Evolutionary conservation across 306 rosid species (phyloP).

Genomic region (Ceratonia siliqua): DNA sequence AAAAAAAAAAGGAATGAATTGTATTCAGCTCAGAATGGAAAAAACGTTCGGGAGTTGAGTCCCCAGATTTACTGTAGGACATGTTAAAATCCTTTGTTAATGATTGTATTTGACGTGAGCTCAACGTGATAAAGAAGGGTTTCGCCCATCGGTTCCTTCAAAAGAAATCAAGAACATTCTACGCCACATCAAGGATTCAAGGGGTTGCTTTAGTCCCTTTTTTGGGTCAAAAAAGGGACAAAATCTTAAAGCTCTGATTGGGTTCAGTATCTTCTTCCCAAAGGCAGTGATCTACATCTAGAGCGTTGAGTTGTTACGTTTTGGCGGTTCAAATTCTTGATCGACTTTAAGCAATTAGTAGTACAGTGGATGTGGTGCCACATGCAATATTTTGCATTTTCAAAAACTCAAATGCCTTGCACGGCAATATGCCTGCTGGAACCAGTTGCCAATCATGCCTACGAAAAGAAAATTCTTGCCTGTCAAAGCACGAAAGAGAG

Average conservation of each 20-base stretch:
- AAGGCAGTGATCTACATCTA: neutral
- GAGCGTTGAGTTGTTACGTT: slow-evolving; percentile 19
- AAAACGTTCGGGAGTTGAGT: neutral
- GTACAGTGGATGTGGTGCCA: neutral
- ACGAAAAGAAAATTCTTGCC: neutral
- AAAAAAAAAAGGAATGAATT: neutral
- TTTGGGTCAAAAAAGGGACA: neutral
- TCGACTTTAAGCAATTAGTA: neutral
- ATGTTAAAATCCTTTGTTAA: neutral
- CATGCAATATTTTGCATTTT: neutral
- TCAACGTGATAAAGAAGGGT: neutral
- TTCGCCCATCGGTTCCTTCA: neutral
- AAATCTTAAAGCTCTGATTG: too few relatives aligned
- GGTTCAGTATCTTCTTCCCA: neutral
- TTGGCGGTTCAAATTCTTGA: slow-evolving; percentile 16
- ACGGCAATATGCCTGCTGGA: slow-evolving; percentile 18
- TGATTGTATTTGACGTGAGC: neutral
- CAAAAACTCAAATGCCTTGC: slow-evolving; percentile 11
- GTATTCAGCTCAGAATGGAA: neutral
- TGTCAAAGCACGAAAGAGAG: neutral
- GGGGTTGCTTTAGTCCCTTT: too few relatives aligned
- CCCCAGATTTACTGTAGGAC: neutral
- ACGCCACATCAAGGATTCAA: too few relatives aligned
- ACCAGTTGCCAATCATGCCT: neutral
- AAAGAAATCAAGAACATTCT: slow-evolving; percentile 12